Evolutionary conservation across 768 basidiomycete species (phyloP), one percentile per base, ranked within the genome.

Genomic region (Tephrocybe sp.): DNA sequence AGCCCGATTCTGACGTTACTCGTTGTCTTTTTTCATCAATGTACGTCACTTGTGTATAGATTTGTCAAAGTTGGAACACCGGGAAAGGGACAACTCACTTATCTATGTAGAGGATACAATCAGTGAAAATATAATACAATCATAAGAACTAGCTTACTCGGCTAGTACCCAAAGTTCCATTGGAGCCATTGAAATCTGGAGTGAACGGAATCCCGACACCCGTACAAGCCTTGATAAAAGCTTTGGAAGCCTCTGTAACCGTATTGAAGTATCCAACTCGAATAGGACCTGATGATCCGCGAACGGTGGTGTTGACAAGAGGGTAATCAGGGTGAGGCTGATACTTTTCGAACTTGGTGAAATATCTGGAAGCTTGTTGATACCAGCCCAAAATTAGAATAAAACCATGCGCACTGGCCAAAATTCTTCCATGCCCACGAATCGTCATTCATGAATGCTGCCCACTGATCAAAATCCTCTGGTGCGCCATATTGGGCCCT

Each of bases 401-500:
- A 13, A 36, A 27, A 19, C 5, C 11, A n/a, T 15, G 53, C 63
- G 31, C 54, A 81, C 83, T 67, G 58, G 42, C 70, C 65, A 47
- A 89, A 68, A 41, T 80, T 74, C 46, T 77, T 70, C 72, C 75
- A 84, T n/a, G 78, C 65, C 84, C 84, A 89, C 8, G 77, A 76
- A 13, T 77, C 68, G 38, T 86, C 83, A 5, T 74, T 78, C 11
- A 72, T 74, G 21, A 80, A 67, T 0, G 62, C 47, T 1, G 80
- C 83, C 78, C 84, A 87, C 61, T 87, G 75, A 55, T 88, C 84
- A 56, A 82, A 89, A 60, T 89, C 87, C 1, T 80, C 78, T 2
- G 86, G 83, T 7, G 84, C 77, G 5, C 86, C 86, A 42, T 80
- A 82, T 9, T 88, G 87, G 44, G 80, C 81, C 77, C 78, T 74